phyloP scores from a whole-genome alignment of 1,139 yeast species.

The Candida sp. region DNA sequence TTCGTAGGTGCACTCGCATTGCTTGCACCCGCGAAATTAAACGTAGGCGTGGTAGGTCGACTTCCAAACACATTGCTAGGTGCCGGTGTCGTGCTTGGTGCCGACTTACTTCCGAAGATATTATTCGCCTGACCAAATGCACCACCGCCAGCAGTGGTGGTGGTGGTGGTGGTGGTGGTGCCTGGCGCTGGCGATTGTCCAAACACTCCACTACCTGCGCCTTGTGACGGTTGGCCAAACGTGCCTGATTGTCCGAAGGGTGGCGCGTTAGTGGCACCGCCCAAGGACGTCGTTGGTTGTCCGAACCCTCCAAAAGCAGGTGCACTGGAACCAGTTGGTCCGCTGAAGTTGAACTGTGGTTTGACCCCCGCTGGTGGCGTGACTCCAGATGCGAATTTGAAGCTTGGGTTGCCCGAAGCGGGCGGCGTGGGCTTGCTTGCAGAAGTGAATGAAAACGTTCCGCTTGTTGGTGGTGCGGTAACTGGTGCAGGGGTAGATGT shows the following conservation, averaged over 20 bases:
- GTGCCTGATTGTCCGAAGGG: conserved; percentile 6
- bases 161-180: not conserved
- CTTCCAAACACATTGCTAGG: conserved; percentile 7
- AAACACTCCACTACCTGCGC: conserved; percentile 9
- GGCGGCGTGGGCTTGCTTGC: conserved; percentile 1
- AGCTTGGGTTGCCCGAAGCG: conserved; percentile 7
- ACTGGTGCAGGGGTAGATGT: conserved; percentile 4
- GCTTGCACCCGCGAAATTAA: conserved; percentile 8
- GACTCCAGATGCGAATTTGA: conserved; percentile 17
- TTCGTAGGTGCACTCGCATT: not conserved
- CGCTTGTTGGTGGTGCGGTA: not conserved
- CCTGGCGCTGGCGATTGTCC: too few relatives aligned
- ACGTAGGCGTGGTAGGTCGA: conserved; percentile 12
- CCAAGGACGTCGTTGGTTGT: conserved; percentile 5
- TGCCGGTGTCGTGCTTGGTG: not conserved
- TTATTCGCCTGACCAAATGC: not conserved
- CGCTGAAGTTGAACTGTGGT: conserved; percentile 9
- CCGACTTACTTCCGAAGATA: conserved; percentile 1
- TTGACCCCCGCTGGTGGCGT: conserved; percentile 9
- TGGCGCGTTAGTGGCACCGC: conserved; percentile 13
- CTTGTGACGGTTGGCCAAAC: not conserved
- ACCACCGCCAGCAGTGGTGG: not conserved
- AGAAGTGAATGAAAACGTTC: not conserved
- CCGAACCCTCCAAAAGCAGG: conserved; percentile 3
- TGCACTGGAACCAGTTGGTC: conserved; percentile 3